These are phyloP conservation scores for Pseudogymnoascus sp. DNA, from an alignment of 2,329 filamentous ascomycete genomes.

Conservation along the genomic window DNA sequence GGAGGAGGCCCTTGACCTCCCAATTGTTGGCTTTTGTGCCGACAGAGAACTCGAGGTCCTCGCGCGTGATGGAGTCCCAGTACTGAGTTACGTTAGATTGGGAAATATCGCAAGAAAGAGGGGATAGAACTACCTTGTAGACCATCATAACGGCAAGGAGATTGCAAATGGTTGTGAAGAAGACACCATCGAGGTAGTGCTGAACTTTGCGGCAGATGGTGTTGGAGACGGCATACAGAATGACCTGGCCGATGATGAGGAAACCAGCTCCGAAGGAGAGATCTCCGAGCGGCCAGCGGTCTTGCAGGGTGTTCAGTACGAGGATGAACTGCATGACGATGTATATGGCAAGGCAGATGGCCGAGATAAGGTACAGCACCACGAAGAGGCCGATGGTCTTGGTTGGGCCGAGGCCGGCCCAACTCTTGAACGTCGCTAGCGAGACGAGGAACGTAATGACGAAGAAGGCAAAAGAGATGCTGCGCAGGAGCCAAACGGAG, in stretches of 20 bases:
- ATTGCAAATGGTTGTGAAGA: slow-evolving; percentile 92
- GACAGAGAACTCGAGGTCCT: slow-evolving; percentile 97
- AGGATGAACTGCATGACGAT: slow-evolving; percentile 80
- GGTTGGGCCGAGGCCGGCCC: slow-evolving; percentile 75
- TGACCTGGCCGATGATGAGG: slow-evolving; percentile 84
- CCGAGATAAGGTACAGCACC: slow-evolving; percentile 85
- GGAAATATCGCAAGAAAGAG: slow-evolving; percentile 14
- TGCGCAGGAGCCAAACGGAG: slow-evolving; percentile 84
- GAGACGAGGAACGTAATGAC: slow-evolving; percentile 78
- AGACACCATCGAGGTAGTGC: slow-evolving; percentile 90
- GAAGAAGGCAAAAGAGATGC: slow-evolving; percentile 74
- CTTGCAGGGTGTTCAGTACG: slow-evolving; percentile 81
- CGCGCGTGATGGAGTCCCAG: slow-evolving; percentile 98
- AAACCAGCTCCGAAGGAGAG: slow-evolving; percentile 87
- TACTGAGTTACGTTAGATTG: slow-evolving; percentile 50
- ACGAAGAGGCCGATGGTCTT: slow-evolving; percentile 87
- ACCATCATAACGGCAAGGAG: slow-evolving; percentile 98
- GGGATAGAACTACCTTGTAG: slow-evolving; percentile 65
- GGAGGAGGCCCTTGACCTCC: slow-evolving; percentile 87
- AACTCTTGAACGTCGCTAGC: slow-evolving; percentile 85
- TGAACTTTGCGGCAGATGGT: slow-evolving; percentile 75
- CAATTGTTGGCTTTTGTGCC: slow-evolving; percentile 93
- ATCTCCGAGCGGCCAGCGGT: slow-evolving; percentile 90
- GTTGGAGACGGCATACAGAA: slow-evolving; percentile 83
- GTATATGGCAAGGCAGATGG: slow-evolving; percentile 77